A percentile compares a stretch with the other conserved stretches of the same genome.
phyloP scores from a whole-genome alignment of 2,329 filamentous ascomycete genomes.

The Claviceps africana region DNA sequence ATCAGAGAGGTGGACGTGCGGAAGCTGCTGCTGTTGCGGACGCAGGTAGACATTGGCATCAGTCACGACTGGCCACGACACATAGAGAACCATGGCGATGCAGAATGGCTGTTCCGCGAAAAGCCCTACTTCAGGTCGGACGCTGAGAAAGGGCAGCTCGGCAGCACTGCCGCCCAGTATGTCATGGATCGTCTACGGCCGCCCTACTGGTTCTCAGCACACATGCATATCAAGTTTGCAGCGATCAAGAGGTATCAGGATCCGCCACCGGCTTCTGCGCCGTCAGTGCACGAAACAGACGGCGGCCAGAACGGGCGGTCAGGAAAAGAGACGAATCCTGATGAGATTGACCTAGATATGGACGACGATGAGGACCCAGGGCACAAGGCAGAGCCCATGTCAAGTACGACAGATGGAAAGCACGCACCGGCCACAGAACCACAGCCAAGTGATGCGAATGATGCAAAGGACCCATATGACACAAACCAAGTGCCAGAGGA shows the following conservation, averaged over 20 bases:
- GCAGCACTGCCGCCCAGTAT: conserved; percentile 64
- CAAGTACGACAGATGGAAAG: background rate
- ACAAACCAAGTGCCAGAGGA: conserved; percentile 39
- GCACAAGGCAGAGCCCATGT: background rate
- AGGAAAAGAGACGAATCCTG: conserved; percentile 34
- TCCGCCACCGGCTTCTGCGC: background rate
- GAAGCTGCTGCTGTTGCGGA: conserved; percentile 72
- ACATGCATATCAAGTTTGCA: conserved; percentile 78
- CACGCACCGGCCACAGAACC: background rate
- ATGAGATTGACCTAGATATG: conserved; percentile 58
- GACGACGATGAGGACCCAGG: conserved; percentile 26
- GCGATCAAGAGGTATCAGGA: conserved; percentile 49
- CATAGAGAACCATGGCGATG: conserved; percentile 67
- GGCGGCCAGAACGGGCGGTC: background rate
- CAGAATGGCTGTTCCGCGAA: conserved; percentile 49
- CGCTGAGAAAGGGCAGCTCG: conserved; percentile 59
- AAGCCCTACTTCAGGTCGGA: conserved; percentile 69
- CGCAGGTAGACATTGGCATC: conserved; percentile 78
- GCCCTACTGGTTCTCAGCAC: conserved; percentile 82
- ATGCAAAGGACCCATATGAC: background rate
- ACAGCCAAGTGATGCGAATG: background rate
- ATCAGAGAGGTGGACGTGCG: conserved; percentile 80
- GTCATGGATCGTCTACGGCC: conserved; percentile 74
- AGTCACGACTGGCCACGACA: conserved; percentile 92
- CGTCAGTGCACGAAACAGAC: background rate